Evolutionary conservation across 495 filamentous ascomycete genomes (phyloP).

Genomic region (Trichoderma asperelloides): DNA sequence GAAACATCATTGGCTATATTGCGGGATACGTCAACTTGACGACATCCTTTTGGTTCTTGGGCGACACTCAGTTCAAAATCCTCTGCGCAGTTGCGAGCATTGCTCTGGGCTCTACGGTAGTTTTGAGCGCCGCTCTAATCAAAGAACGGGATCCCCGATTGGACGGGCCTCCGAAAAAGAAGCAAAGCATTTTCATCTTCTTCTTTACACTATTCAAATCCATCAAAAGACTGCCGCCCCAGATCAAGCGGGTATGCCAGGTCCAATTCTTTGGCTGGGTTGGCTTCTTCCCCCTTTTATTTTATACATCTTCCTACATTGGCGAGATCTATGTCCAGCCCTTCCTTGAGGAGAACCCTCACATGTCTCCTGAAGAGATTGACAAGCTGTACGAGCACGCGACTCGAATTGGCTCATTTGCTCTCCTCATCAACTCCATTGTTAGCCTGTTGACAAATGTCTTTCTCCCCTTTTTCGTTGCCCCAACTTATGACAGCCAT

Average conservation of each 20-base stretch:
- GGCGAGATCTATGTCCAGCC: slow-evolving; percentile 84
- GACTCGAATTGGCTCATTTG: slow-evolving; percentile 74
- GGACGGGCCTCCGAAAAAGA: slow-evolving; percentile 50
- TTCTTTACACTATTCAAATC: slow-evolving; percentile 70
- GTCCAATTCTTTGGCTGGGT: slow-evolving; percentile 89
- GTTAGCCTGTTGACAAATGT: slow-evolving; percentile 71
- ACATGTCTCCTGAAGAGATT: slow-evolving; percentile 65
- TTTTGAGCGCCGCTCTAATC: slow-evolving; percentile 55
- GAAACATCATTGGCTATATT: slow-evolving; percentile 79
- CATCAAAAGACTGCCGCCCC: slow-evolving; percentile 63
- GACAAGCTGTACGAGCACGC: slow-evolving; percentile 71
- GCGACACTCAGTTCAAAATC: slow-evolving; percentile 80
- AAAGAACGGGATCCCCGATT: slow-evolving; percentile 70
- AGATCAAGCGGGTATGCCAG: slow-evolving; percentile 73
- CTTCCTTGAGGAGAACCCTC: slow-evolving; percentile 60
- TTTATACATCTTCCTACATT: slow-evolving; percentile 87
- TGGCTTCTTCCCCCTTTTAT: slow-evolving; percentile 91
- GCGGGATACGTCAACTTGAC: slow-evolving; percentile 74
- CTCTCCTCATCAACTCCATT: slow-evolving; percentile 77
- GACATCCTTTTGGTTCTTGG: slow-evolving; percentile 61
- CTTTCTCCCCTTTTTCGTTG: slow-evolving; percentile 71
- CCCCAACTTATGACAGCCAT: slow-evolving; percentile 57
- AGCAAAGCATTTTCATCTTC: slow-evolving; percentile 62
- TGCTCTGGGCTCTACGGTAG: slow-evolving; percentile 55
- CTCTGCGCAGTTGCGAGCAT: slow-evolving; percentile 75